Evolutionary conservation across 2,329 filamentous ascomycete species (phyloP), one percentile per base, ranked within the genome.

Genomic region (Pezicula neosporulosa): DNA sequence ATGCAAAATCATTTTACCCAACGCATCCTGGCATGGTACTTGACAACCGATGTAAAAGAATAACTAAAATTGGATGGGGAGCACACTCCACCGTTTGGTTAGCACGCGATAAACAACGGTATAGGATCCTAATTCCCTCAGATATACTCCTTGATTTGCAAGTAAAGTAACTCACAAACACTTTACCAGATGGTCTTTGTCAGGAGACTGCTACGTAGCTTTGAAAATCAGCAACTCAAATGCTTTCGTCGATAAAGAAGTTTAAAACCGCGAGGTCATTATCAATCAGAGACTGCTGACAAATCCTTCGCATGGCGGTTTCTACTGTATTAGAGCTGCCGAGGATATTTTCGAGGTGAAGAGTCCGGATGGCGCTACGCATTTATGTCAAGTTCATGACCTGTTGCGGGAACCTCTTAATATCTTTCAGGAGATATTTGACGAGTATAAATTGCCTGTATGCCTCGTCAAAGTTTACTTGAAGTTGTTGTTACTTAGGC

Each of bases 41-140:
- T 21, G 5, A 21, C 21, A 5, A 21, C 21, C 21, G 67, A 57
- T 72, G 72, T 53, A 56, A 49, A 6, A 63, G 72, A 41, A 58
- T 65, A 2, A 63, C 68, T 48, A 73, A 73, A 54, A 59, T 73
- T 18, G 70, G 69, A 6, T 69, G 59, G 57, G 70, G 70, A 2
- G 63, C 63, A 19, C 69, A 67, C 57, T 72, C 70, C 8, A 73
- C 68, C 4, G 63, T 72, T 43, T 74, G 68, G 68, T 62, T 72
- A 45, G 68, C 70, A n/a, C 59, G 48, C 19, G 71, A 74, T 39
- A 46, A 33, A 24, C 36, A 54, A 33, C 27, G 41, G 54, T 53
- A 51, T 42, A 21, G 5, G 21, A 47, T 49, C 9, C 46, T 49
- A 47, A 44, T 38, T 33, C 41, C 18, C 9, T 38, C 46, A 42